Percentiles rank a stretch among this genome's conserved stretches.
These are phyloP conservation scores for Aspergillus sojae DNA, from an alignment of 2,329 filamentous ascomycete genomes.

Conservation along the genomic window DNA sequence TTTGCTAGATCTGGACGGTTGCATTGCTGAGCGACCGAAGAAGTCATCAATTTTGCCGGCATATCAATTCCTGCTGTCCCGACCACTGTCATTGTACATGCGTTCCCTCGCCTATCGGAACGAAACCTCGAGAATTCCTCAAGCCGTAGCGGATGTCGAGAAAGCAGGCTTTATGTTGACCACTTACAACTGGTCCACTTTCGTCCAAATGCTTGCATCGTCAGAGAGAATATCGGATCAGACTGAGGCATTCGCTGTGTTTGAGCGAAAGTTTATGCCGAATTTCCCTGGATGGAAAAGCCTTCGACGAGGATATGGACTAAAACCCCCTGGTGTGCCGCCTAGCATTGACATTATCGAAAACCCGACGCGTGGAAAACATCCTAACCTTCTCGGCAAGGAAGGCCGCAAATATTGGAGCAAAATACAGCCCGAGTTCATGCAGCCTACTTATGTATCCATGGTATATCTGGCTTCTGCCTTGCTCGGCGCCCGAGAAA, in stretches of 20 bases:
- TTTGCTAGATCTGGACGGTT: constrained; percentile 3
- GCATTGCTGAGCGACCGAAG: background rate
- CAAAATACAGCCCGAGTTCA: constrained; percentile 41
- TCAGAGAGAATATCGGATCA: constrained; percentile 60
- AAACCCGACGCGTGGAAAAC: constrained; percentile 22
- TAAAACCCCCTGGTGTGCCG: constrained; percentile 33
- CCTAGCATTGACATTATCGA: constrained; percentile 37
- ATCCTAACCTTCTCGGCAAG: constrained; percentile 34
- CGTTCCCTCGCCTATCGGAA: constrained; percentile 56
- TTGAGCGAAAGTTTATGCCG: constrained; percentile 77
- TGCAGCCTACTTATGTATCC: constrained; percentile 48
- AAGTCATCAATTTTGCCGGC: constrained; percentile 33
- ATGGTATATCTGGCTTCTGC: constrained; percentile 48
- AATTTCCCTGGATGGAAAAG: constrained; percentile 73
- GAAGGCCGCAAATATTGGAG: constrained; percentile 36
- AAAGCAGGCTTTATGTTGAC: constrained; percentile 72
- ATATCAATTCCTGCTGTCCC: constrained; percentile 53
- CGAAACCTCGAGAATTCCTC: constrained; percentile 54
- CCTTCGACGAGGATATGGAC: constrained; percentile 36
- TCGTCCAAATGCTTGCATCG: constrained; percentile 68
- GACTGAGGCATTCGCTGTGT: constrained; percentile 66
- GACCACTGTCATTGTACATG: constrained; percentile 56
- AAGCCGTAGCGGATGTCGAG: constrained; percentile 59
- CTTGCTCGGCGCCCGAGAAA: constrained; percentile 39
- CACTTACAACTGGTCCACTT: constrained; percentile 77